These are phyloP conservation scores for Xylaria scruposa DNA, from an alignment of 495 filamentous ascomycete species.

Conservation along the genomic window DNA sequence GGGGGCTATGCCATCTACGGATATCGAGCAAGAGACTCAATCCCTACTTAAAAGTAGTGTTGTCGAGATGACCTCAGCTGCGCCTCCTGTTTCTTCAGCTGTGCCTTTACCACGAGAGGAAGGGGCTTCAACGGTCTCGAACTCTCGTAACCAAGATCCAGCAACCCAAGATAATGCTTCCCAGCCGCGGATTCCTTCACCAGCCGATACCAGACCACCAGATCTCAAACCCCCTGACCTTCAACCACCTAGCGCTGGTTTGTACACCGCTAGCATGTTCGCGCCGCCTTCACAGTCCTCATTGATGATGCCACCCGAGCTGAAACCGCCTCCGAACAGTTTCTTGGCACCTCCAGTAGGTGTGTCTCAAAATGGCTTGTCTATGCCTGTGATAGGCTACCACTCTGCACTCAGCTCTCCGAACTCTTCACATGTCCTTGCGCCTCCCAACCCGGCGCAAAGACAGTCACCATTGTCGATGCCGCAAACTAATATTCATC, in stretches of 20 bases:
- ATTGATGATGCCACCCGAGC: slow-evolving; percentile 42
- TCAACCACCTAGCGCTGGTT: slow-evolving; percentile 31
- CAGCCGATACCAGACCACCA: slow-evolving; percentile 22
- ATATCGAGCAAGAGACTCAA: not conserved
- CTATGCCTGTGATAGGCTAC: slow-evolving; percentile 43
- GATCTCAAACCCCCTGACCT: slow-evolving; percentile 36
- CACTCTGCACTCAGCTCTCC: slow-evolving; percentile 25
- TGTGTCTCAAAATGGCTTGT: slow-evolving; percentile 36
- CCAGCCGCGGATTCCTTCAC: not conserved
- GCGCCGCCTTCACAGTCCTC: slow-evolving; percentile 39
- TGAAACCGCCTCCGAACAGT: slow-evolving; percentile 43
- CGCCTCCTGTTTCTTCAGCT: not conserved
- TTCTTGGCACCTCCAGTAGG: slow-evolving; percentile 51
- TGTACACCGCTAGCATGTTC: slow-evolving; percentile 43
- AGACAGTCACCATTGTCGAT: slow-evolving; percentile 50
- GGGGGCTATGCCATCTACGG: not conserved
- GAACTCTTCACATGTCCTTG: slow-evolving; percentile 48
- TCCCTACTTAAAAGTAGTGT: not conserved
- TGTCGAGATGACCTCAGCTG: slow-evolving; percentile 2
- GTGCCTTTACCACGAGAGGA: not conserved
- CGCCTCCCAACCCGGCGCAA: slow-evolving; percentile 52
- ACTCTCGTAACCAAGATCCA: slow-evolving; percentile 26
- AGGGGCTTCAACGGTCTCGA: slow-evolving; percentile 21
- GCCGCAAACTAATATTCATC: slow-evolving; percentile 36
- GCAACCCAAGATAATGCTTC: slow-evolving; percentile 33